Evolutionary conservation across 2,329 filamentous ascomycete species (phyloP), one percentile per base, ranked within the genome.

Genomic region (Capronia epimyces): DNA sequence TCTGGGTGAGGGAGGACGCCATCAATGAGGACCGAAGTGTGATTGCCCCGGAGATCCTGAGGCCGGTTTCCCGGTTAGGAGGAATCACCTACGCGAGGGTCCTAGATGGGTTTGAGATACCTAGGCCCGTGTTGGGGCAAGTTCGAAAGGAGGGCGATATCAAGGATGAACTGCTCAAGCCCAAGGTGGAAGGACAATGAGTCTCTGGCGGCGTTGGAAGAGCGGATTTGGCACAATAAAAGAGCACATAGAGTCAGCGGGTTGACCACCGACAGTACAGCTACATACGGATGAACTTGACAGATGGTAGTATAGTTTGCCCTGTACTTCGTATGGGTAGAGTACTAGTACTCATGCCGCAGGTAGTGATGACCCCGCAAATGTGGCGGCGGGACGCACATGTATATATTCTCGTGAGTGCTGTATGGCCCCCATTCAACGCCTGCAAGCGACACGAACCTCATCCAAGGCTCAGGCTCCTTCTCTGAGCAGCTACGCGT

Each of bases 1-100:
- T 96, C 65, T 96, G 90, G 89, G 89, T 83, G 1, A 73, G 90
- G 46, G 88, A 94, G 66, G 91, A 96, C 70, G 89, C 89, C 2
- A 73, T 95, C 54, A 87, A 95, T 61, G 81, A 87, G 64, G 83
- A 89, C 7, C 78, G 75, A 63, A 88, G 82, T 59, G 62, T 87
- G 36, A 75, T 97, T 50, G 86, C 94, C 67, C 81, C 87, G 9
- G 77, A 83, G 71, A 76, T 94, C 7, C 70, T 96, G 49, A 80
- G 80, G 55, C 89, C 91, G 0, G 77, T 95, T 13, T 46, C 45
- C 5, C 81, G 91, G 31, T 63, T 96, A 20, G 91, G 91, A 21
- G 91, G 91, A 1, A 94, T 96, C 61, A 85, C 85, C 0, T 97
- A 95, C 66, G 85, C 78, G 0, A 77, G 89, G 37, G 73, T 79